phyloP scores from a whole-genome alignment of 2,329 filamentous ascomycete genomes.

The Trichoderma atroviride region DNA sequence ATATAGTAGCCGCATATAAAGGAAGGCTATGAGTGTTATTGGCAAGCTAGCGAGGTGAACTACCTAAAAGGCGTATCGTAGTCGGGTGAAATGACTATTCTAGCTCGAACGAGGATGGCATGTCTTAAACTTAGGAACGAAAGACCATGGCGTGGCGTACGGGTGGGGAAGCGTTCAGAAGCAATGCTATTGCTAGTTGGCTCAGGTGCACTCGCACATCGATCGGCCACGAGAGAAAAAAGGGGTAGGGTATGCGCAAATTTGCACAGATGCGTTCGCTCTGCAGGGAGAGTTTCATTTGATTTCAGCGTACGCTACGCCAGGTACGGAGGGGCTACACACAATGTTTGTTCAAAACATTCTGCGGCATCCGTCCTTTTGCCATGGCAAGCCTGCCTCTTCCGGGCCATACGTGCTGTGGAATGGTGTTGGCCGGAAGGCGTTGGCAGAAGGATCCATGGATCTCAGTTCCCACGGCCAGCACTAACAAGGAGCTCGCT shows the following conservation, averaged over 20 bases:
- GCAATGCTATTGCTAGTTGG: slow-evolving; percentile 8
- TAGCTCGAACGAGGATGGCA: slow-evolving; percentile 38
- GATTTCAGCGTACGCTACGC: background rate
- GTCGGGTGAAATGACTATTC: slow-evolving; percentile 8
- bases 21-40: slow-evolving; percentile 3
- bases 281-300: slow-evolving; percentile 14
- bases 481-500: background rate
- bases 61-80: slow-evolving; percentile 16
- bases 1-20: slow-evolving; percentile 14
- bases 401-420: background rate
- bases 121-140: slow-evolving; percentile 48
- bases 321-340: background rate
- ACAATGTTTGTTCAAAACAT: background rate
- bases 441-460: background rate
- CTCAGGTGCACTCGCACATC: slow-evolving; percentile 12
- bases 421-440: background rate
- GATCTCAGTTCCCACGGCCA: slow-evolving; percentile 10
- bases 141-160: slow-evolving; percentile 26
- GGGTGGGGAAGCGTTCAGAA: slow-evolving; percentile 27
- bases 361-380: background rate
- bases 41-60: slow-evolving; percentile 13
- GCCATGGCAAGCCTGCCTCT: background rate
- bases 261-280: slow-evolving; percentile 5
- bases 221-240: background rate
- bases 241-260: background rate